Percentiles rank a stretch among this genome's conserved stretches.
These are phyloP conservation scores for Fusarium vanettenii DNA, from an alignment of 2,329 filamentous ascomycete species.

Conservation along the genomic window DNA sequence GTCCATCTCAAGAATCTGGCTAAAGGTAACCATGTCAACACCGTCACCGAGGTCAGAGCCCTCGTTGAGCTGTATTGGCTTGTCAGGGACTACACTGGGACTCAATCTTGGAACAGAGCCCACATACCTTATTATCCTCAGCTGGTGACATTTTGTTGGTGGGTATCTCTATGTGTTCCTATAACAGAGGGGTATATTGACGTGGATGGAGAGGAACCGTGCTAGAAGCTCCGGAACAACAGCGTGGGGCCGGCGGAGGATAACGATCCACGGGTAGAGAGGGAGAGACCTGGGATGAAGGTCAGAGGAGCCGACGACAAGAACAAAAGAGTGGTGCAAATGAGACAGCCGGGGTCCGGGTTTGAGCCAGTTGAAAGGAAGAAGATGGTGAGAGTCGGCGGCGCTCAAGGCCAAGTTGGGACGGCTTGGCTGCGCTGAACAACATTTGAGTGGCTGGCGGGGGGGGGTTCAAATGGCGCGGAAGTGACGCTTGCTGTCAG, in stretches of 20 bases:
- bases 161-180: slow-evolving; percentile 26
- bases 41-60: slow-evolving; percentile 74
- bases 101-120: not conserved
- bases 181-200: slow-evolving; percentile 13
- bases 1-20: slow-evolving; percentile 98
- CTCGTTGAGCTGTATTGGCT: slow-evolving; percentile 50
- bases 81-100: slow-evolving; percentile 20
- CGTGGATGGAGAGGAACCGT: slow-evolving; percentile 10
- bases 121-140: slow-evolving; percentile 50
- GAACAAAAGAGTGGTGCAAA: slow-evolving; percentile 13
- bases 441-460: slow-evolving; percentile 35
- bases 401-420: slow-evolving; percentile 17
- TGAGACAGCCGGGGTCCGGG: slow-evolving; percentile 12
- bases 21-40: slow-evolving; percentile 85
- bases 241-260: slow-evolving; percentile 20
- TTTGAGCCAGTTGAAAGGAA: slow-evolving; percentile 10
- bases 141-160: slow-evolving; percentile 44
- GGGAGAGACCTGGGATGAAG: slow-evolving; percentile 19
- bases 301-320: slow-evolving; percentile 16
- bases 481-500: slow-evolving; percentile 33
- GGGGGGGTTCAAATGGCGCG: slow-evolving; percentile 32
- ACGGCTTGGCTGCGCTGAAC: slow-evolving; percentile 22
- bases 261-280: slow-evolving; percentile 9
- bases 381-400: slow-evolving; percentile 22
- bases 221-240: slow-evolving; percentile 16